Percentiles rank a stretch among this genome's conserved stretches.
Conservation (phyloP, 371 early-diverging fungal species). For the Amoeboaphelidium protococcarum region DNA sequence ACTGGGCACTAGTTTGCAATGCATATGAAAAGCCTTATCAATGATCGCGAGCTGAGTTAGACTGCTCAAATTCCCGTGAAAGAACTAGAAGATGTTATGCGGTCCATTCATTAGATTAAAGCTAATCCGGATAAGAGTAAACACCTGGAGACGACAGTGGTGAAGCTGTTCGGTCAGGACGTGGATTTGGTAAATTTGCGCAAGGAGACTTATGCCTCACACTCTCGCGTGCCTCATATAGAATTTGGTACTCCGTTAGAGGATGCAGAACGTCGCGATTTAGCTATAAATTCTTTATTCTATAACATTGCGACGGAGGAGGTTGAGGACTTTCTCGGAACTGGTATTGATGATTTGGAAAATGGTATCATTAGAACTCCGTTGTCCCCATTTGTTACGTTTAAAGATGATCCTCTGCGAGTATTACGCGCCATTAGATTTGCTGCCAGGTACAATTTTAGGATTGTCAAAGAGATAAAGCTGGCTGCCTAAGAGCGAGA, state of each 20-base stretch:
- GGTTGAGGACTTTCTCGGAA: slow-evolving; percentile 80
- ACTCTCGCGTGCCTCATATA: slow-evolving; percentile 55
- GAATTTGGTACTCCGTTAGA: slow-evolving; percentile 78
- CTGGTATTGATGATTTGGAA: slow-evolving; percentile 13
- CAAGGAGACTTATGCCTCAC: slow-evolving; percentile 64
- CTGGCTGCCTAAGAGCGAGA: slow-evolving; percentile 26
- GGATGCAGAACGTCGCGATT: slow-evolving; percentile 91
- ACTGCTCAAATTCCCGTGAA: slow-evolving; percentile 9
- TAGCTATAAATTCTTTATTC: slow-evolving; percentile 94
- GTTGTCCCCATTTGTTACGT: slow-evolving; percentile 65
- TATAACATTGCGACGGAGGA: slow-evolving; percentile 70
- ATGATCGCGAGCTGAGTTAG: slow-evolving; percentile 25
- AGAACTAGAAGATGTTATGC: slow-evolving; percentile 25
- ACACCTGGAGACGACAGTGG: slow-evolving; percentile 94
- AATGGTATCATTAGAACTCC: slow-evolving; percentile 45
- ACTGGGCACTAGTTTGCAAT: slow-evolving; percentile 83
- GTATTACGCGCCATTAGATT: slow-evolving; percentile 91
- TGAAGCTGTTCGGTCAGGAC: slow-evolving; percentile 40
- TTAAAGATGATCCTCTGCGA: slow-evolving; percentile 92
- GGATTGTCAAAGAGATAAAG: slow-evolving; percentile 36
- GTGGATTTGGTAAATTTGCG: slow-evolving; percentile 94
- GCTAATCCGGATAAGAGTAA: slow-evolving; percentile 92
- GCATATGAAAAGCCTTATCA: slow-evolving; percentile 47
- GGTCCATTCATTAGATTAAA: no score
- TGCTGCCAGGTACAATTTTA: slow-evolving; percentile 63